Base-by-base conservation (phyloP, 2,329 filamentous ascomycete genomes). In the Pseudopyrenochaeta lycopersici region DNA sequence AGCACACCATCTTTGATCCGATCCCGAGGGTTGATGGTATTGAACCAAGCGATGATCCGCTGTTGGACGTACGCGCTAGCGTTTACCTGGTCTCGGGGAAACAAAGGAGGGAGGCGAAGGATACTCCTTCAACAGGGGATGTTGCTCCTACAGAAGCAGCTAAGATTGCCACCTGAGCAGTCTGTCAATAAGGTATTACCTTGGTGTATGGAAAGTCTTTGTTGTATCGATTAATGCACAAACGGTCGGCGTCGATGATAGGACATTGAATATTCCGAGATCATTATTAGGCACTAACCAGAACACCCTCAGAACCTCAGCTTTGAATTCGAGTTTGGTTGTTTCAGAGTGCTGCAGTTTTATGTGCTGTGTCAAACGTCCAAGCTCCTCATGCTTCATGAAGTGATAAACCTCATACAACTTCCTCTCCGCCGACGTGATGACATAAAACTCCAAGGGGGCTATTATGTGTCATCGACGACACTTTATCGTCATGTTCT, bases 1-100 rank as follows among this genome's bases (percentile, higher is more conserved):
- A 85, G 72, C 71, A 75, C 29, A 74, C 83, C 35, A 86, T 87
- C 57, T 86, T 84, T 58, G 84, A 87, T 73, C 84, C 84, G 1
- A 78, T 86, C 44, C 84, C 84, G 4, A 74, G 84, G 47, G 78
- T 86, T 1, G 71, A 81, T 17, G 84, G 84, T 0, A 71, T 86
- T 18, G 82, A 84, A 64, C 58, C 78, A 4, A 82, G 78, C 54
- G 81, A 73, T 17, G 84, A 87, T 75, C 84, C 84, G 33, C 65
- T 87, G 56, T 62, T 87, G 55, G 82, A 86, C 38, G 76, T 85
- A 47, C 76, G 84, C 38, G 84, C 84, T 9, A 81, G 78, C 29
- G 64, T 85, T 30, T 87, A 87, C 73, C 66, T 87, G 58, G 76
- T 84, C 20, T 83, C 82, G 58, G 84, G 84, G 6, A 78, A 76